Percentiles rank a stretch among this genome's conserved stretches.
Evolutionary conservation across 805 yeast genomes (phyloP).

Genomic region (Wickerhamomyces pijperi): DNA sequence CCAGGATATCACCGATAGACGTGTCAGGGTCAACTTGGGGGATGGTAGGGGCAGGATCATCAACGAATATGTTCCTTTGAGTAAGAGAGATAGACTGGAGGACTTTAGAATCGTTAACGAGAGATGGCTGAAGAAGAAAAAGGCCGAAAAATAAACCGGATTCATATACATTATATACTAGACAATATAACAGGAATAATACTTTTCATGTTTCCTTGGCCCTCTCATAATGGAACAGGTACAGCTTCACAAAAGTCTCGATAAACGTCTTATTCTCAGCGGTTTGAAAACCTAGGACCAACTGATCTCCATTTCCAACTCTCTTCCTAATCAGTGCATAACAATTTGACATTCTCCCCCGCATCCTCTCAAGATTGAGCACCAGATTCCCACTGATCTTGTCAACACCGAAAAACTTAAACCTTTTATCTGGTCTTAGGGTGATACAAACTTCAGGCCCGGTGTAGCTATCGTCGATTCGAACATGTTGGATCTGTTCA

Average conservation of each 20-base stretch:
- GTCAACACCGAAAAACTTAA: not conserved
- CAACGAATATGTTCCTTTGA: slow-evolving; percentile 45
- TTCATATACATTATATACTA: not conserved
- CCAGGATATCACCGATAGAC: slow-evolving; percentile 6
- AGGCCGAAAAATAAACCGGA: not conserved
- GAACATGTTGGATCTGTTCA: not conserved
- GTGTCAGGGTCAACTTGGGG: slow-evolving; percentile 47
- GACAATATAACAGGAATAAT: not conserved
- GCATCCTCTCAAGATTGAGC: not conserved
- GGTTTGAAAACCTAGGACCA: not conserved
- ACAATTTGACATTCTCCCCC: not conserved
- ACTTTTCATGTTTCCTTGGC: no score
- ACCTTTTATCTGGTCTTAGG: not conserved
- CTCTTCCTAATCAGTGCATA: not conserved
- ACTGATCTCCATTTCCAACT: not conserved
- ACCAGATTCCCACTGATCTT: not conserved
- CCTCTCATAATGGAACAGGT: slow-evolving; percentile 2
- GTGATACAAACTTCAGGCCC: not conserved
- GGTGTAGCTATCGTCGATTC: not conserved
- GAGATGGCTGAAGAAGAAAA: slow-evolving; percentile 38
- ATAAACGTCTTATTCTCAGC: slow-evolving; percentile 1
- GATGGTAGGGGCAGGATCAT: slow-evolving; percentile 64
- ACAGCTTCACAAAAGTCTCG: slow-evolving; percentile 5
- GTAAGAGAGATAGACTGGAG: slow-evolving; percentile 46
- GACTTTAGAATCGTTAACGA: slow-evolving; percentile 61